Evolutionary conservation across 257 asterid genomes (phyloP), one percentile per base, ranked within the genome.

Genomic region (Rubia yunnanensis): DNA sequence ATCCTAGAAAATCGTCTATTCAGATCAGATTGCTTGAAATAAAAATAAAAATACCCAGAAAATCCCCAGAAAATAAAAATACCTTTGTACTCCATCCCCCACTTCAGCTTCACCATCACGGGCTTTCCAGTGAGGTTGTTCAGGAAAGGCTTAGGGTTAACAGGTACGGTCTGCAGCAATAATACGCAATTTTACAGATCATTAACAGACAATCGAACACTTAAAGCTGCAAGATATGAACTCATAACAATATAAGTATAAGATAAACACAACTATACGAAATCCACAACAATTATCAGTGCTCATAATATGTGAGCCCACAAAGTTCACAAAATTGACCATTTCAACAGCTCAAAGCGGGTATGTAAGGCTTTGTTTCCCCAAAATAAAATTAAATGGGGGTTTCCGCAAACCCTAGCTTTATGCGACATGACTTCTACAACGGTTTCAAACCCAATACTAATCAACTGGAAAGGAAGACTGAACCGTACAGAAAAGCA

Each of bases 71-170:
- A 18, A 57, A 15, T 1, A 39, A 38, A 39, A 13, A 2, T 54
- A 87, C 98, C 99, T 88, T 94, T 94, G 81, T 94, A 90, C 69
- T 89, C 96, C 95, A 94, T 88, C 68, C 99, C 99, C 99, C 99
- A 94, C 73, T 94, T 94, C 61, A 94, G 96, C 72, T 94, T 94
- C 26, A 90, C 99, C 88, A 88, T 90, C 61, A 94, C 97, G 68
- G 89, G 81, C 79, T 94, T 90, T 72, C 97, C 99, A 60, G 95
- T 94, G 82, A 94, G 84, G 74, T 88, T 94, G 86, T 94, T 94
- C 90, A 94, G 75, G 78, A 90, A 94, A 38, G 99, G 99, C 82
- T 94, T 94, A 7, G 99, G 99, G 72, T 94, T 94, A 72, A 94
- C 97, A 10, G 99, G 99, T 34, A 94, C 96, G 41, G 97, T 88